Evolutionary conservation across 495 filamentous ascomycete species (phyloP).

Genomic region (Hypoxylon lenormandii): DNA sequence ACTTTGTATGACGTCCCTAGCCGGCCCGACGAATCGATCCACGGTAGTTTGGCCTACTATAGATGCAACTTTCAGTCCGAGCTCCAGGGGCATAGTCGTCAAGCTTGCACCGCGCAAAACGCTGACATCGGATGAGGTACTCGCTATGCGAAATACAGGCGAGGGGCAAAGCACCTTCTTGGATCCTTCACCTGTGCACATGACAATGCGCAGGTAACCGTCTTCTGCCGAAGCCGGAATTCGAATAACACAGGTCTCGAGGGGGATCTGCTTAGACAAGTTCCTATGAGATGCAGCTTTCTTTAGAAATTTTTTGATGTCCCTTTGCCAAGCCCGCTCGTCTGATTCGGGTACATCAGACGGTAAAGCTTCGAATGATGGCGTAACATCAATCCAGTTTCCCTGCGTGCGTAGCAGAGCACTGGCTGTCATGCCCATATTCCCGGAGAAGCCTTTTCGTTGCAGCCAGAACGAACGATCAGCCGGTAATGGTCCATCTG

Average conservation of each 20-base stretch:
- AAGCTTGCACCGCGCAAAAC: conserved; percentile 73
- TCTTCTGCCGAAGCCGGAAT: conserved; percentile 72
- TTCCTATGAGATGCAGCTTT: conserved; percentile 58
- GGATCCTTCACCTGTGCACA: conserved; percentile 63
- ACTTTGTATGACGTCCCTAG: conserved; percentile 54
- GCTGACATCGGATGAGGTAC: conserved; percentile 68
- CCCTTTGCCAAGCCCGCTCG: conserved; percentile 74
- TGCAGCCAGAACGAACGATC: conserved; percentile 74
- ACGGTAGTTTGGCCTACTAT: conserved; percentile 64
- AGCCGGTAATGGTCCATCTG: conserved; percentile 65
- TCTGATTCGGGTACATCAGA: conserved; percentile 62
- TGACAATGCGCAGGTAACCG: conserved; percentile 74
- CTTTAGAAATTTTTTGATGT: conserved; percentile 70
- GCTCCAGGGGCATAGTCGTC: conserved; percentile 71
- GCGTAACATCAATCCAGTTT: conserved; percentile 75
- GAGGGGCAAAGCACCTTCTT: conserved; percentile 71
- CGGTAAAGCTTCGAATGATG: conserved; percentile 58
- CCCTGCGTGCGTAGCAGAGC: conserved; percentile 66
- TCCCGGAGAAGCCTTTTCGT: conserved; percentile 73
- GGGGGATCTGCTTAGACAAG: conserved; percentile 61
- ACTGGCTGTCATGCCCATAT: conserved; percentile 74
- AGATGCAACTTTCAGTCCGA: conserved; percentile 69
- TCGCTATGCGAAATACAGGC: conserved; percentile 73
- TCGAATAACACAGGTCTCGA: conserved; percentile 71
- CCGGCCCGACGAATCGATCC: conserved; percentile 63